Conservation (phyloP, 768 basidiomycete species). For the Amanita pseudoporphyria region DNA sequence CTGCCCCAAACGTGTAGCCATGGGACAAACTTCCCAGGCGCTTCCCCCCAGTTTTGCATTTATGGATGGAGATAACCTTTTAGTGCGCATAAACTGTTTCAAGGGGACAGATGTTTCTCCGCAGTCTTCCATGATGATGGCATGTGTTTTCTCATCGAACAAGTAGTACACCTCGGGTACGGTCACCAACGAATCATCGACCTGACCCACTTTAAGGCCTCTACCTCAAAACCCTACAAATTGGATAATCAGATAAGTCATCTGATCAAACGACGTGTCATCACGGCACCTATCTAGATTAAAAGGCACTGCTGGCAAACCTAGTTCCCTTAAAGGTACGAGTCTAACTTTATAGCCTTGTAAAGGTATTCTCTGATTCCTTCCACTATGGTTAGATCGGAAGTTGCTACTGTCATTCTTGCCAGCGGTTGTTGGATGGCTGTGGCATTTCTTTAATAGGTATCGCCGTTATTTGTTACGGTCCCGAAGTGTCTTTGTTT, state of each 20-base stretch:
- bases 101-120: conserved; percentile 31
- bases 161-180: conserved; percentile 40
- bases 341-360: too few species aligned
- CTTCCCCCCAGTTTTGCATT: conserved; percentile 38
- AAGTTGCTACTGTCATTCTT: background rate
- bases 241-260: background rate
- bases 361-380: conserved; percentile 37
- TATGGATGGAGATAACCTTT: conserved; percentile 18
- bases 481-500: background rate
- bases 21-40: conserved; percentile 47
- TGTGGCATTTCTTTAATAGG: too few species aligned
- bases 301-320: conserved; percentile 31
- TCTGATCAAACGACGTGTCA: background rate
- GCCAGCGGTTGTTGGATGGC: background rate
- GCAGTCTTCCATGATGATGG: conserved; percentile 56
- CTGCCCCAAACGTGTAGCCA: conserved; percentile 40
- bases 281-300: conserved; percentile 40
- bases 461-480: background rate
- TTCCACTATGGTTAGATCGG: conserved; percentile 23
- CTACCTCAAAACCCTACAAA: conserved; percentile 30
- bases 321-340: conserved; percentile 29
- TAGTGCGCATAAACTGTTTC: conserved; percentile 29
- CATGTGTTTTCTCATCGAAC: conserved; percentile 38
- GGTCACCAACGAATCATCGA: conserved; percentile 28
- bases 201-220: conserved; percentile 37